Percentiles rank a stretch among this genome's conserved stretches.
Conservation (phyloP, 768 basidiomycete species). For the Ramaria sp. region DNA sequence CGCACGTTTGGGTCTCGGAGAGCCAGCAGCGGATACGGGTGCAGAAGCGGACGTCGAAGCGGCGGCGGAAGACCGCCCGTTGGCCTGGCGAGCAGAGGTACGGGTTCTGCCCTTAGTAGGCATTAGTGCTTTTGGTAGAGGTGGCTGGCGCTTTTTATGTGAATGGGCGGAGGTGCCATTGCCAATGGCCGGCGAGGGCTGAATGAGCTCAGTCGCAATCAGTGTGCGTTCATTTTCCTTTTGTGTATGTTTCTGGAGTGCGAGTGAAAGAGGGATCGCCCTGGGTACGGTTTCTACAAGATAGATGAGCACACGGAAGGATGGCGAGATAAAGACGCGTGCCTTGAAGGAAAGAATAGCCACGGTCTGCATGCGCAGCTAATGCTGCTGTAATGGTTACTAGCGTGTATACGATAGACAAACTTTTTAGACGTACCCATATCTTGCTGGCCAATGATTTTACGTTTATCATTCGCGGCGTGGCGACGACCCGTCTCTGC, state of each 20-base stretch:
- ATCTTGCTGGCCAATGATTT: conserved; percentile 56
- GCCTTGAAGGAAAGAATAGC: conserved; percentile 43
- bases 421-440: conserved; percentile 44
- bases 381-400: background rate
- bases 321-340: conserved; percentile 5
- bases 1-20: conserved; percentile 4
- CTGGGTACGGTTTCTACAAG: conserved; percentile 54
- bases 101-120: conserved; percentile 3
- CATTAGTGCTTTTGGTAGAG: background rate
- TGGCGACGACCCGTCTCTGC: conserved; percentile 58
- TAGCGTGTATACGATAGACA: background rate
- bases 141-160: conserved; percentile 7
- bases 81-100: conserved; percentile 8
- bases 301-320: conserved; percentile 2
- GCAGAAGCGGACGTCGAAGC: background rate
- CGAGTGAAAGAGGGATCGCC: conserved; percentile 48
- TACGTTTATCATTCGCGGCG: conserved; percentile 48
- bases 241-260: conserved; percentile 42
- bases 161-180: background rate
- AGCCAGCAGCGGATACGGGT: background rate
- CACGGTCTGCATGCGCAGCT: background rate
- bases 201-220: conserved; percentile 6
- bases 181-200: background rate
- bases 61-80: conserved; percentile 2
- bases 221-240: conserved; percentile 32